Evolutionary conservation across 129 eudicot genomes (phyloP).

Genomic region (Escallonia herrerae): DNA sequence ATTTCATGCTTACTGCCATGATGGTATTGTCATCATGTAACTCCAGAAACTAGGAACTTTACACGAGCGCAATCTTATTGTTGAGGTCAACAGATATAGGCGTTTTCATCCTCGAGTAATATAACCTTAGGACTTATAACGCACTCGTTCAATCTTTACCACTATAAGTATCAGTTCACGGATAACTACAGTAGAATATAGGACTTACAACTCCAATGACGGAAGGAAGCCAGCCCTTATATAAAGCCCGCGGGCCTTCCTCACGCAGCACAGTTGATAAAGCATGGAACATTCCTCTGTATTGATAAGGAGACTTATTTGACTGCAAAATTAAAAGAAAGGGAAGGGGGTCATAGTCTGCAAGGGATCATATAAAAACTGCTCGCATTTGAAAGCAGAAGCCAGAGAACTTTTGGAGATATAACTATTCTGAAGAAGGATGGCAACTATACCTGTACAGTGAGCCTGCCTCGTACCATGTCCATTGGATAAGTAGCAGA

Average conservation of each 20-base stretch:
- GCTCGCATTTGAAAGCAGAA: not conserved
- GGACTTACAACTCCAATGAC: constrained; percentile 91
- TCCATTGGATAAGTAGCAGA: constrained; percentile 98
- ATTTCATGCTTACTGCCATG: no score
- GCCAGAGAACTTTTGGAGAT: not conserved
- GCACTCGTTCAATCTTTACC: not conserved
- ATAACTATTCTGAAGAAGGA: not conserved
- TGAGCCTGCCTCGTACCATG: constrained; percentile 90
- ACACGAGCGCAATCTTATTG: no score
- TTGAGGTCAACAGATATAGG: no score
- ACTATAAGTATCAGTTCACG: not conserved
- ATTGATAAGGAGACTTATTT: constrained; percentile 79
- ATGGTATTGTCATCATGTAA: no score
- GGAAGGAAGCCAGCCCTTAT: constrained; percentile 99
- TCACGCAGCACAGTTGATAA: constrained; percentile 80
- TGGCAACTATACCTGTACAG: constrained; percentile 71
- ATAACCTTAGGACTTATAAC: not conserved
- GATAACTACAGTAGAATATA: not conserved
- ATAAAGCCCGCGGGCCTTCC: constrained; percentile 91
- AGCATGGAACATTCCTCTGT: constrained; percentile 94
- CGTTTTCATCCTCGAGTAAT: not conserved
- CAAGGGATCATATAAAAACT: not conserved
- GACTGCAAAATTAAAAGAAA: constrained; percentile 45
- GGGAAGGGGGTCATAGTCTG: not conserved
- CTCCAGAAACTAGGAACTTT: no score